Base-by-base conservation (phyloP, 306 rosid species). In the Quercus wislizeni region DNA sequence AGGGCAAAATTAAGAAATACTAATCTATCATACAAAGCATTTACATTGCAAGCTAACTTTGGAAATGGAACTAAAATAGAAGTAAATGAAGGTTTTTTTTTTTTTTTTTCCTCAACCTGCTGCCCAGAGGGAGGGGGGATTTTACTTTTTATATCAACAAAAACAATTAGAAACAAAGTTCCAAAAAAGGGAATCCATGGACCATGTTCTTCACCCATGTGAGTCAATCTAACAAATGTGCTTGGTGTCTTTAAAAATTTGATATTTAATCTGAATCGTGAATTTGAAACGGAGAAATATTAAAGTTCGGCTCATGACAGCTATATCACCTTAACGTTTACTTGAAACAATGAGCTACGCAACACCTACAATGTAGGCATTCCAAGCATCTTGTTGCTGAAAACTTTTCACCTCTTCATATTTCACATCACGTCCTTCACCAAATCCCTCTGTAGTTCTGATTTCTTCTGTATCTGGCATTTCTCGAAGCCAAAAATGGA, bases 301-400 rank as follows among this genome's bases (percentile, higher is more conserved):
- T 23, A 62, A 62, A 64, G 70, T 64, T 64, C 4, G 1, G 43
- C 21, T 31, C 43, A 64, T 64, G 33, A 30, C 31, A n/a, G 20
- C 33, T 6, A 15, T 35, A 21, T 30, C 54, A 28, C 18, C 35
- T 25, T 28, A 23, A 4, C 1, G 23, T 68, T 30, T 46, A 38
- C 58, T 21, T 30, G 76, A 30, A 69, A 58, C 71, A 71, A 71
- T 38, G 79, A 79, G 78, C 85, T 90, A 94, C 1, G 84, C 87
- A 82, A 94, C 91, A 31, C 92, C 98, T 55, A 94, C 87, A 12
- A 94, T 90, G 82, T 92, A 94, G 31, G 98, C 98, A 85, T 94
- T 94, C 97, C 97, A 94, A 28, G 97, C 87, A 79, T 92, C 97
- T 73, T 82, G 81, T 77, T 94, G 99, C 80, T 85, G 89, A 81